Evolutionary conservation across 163 green algal genomes (phyloP), one percentile per base, ranked within the genome.

Genomic region (Chlorella variabilis): DNA sequence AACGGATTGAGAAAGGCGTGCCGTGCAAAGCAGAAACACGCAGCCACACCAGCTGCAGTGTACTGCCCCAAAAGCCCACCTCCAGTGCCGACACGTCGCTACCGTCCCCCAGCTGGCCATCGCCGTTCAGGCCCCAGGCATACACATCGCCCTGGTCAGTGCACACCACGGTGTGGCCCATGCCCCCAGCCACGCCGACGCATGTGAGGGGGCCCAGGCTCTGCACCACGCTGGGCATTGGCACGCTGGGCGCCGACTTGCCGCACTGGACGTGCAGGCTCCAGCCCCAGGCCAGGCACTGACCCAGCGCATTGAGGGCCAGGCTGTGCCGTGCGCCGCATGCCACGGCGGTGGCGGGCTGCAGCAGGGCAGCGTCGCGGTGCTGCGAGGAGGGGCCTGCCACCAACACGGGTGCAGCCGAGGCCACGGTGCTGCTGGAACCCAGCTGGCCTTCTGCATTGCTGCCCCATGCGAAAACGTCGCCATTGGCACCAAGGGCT

Each of bases 391-490:
- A 83, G 79, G 83, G 48, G 33, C 77, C 83, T 1, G 45, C 70
- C 9, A 84, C 68, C 7, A 96, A 89, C 51, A 96, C 92, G 1
- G 74, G 77, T 11, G 93, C 38, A 7, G 87, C 66, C 6, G 75
- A 77, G 18, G 29, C 73, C 25, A 23, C 27, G 36, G 33, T 51
- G 54, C 27, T 41, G 51, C 66, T 29, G 11, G 49, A 58, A 5
- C 88, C 34, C 80, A 98, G 86, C 80, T 89, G 85, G 18, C 93
- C 94, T 58, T 96, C 90, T 9, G 84, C 78, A 81, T 96, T 97
- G 80, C 66, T 88, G 27, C 94, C 92, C 84, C 88, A 94, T 18
- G 83, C 91, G 59, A 84, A 97, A 56, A 98, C 89, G 68, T 95
- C 90, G 33, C 94, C 96, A 6, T 85, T 70, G 3, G 80, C 75